These are phyloP conservation scores for Coccomyxa sp. DNA, from an alignment of 139 green algal species.

Conservation along the genomic window DNA sequence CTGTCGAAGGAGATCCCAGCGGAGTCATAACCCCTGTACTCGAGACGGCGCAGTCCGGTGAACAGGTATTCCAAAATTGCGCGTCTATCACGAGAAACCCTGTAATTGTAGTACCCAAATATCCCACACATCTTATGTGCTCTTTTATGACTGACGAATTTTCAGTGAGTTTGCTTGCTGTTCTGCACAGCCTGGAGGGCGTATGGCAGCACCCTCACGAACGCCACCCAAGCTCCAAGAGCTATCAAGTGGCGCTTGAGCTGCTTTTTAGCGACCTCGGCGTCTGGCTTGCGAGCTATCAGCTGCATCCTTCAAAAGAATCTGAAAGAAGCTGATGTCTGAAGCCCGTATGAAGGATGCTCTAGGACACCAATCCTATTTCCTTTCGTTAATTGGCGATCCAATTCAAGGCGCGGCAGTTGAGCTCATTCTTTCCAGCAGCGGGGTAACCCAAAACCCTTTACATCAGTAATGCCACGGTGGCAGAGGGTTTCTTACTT, in stretches of 20 bases:
- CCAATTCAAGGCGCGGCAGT: no score
- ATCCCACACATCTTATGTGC: constrained; percentile 86
- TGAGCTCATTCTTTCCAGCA: no score
- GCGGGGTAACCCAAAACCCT: no score
- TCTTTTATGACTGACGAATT: not conserved
- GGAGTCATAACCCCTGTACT: constrained; percentile 98
- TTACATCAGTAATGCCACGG: no score
- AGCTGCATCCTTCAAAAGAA: not conserved
- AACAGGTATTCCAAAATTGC: constrained; percentile 83
- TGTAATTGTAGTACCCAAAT: constrained; percentile 93
- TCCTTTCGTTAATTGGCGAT: no score
- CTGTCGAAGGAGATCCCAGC: constrained; percentile 85
- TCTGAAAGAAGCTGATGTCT: not conserved
- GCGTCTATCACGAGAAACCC: constrained; percentile 45
- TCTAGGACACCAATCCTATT: no score
- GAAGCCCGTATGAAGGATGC: not conserved
- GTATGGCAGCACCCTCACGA: constrained; percentile 50
- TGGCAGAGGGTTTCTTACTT: no score
- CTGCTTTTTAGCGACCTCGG: constrained; percentile 46
- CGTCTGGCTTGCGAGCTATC: constrained; percentile 34
- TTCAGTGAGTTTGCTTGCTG: not conserved
- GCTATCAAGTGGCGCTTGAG: constrained; percentile 43
- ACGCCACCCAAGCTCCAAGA: constrained; percentile 45
- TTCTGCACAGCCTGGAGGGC: constrained; percentile 46
- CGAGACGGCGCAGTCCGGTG: constrained; percentile 83